Conservation (phyloP, 805 yeast species). For the Candida ortonii region DNA sequence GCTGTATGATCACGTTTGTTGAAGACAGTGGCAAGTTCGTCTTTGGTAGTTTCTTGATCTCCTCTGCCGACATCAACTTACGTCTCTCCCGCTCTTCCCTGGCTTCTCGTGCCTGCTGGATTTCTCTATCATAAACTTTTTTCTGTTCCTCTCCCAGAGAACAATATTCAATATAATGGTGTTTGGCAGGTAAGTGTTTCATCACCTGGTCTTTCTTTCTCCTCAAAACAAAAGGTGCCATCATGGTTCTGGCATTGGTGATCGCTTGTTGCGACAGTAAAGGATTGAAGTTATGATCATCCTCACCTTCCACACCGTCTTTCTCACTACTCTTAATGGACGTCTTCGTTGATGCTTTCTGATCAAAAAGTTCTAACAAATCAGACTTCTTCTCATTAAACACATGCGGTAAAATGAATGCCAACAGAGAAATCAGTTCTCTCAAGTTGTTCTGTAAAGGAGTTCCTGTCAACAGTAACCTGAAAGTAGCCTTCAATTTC, state of each 20-base stretch:
- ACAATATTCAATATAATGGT: conserved; percentile 62
- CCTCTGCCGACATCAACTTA: conserved; percentile 33
- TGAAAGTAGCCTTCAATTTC: conserved; percentile 78
- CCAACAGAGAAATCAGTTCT: conserved; percentile 85
- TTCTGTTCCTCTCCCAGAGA: conserved; percentile 55
- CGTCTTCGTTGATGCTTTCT: conserved; percentile 68
- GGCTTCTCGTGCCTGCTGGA: conserved; percentile 42
- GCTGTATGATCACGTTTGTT: conserved; percentile 77
- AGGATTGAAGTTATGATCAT: conserved; percentile 62
- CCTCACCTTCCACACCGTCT: conserved; percentile 33
- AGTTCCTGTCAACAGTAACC: conserved; percentile 90
- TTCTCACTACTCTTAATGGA: conserved; percentile 22
- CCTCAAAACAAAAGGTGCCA: conserved; percentile 95
- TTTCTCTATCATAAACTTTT: conserved; percentile 57
- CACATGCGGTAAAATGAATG: conserved; percentile 83
- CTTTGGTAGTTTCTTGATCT: conserved; percentile 33
- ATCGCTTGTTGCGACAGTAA: conserved; percentile 88
- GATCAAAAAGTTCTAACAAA: conserved; percentile 78
- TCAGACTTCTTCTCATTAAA: conserved; percentile 83
- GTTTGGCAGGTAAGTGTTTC: conserved; percentile 80
- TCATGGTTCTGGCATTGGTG: conserved; percentile 91
- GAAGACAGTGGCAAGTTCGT: conserved; percentile 33
- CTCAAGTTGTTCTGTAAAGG: conserved; percentile 91
- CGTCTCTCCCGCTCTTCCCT: conserved; percentile 44
- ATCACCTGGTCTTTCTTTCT: conserved; percentile 90